These are phyloP conservation scores for Salix purpurea DNA, from an alignment of 345 rosid genomes.

Conservation along the genomic window DNA sequence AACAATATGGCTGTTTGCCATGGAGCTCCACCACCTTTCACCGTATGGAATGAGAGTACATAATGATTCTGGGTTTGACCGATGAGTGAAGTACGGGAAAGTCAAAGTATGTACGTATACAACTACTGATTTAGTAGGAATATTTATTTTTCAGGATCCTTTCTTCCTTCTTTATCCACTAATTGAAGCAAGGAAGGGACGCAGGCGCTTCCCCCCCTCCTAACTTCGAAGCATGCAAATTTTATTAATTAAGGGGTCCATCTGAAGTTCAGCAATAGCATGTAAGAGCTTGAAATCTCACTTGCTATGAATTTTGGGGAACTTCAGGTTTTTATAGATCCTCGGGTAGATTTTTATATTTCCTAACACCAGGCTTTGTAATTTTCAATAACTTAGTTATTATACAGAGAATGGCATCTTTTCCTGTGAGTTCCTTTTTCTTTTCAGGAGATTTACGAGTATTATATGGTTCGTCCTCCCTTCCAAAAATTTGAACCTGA, in stretches of 20 bases:
- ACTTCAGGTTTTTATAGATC: conserved; percentile 28
- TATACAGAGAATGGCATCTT: conserved; percentile 24
- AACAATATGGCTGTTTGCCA: conserved; percentile 39
- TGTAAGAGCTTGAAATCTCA: conserved; percentile 14
- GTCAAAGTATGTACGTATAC: conserved; percentile 15
- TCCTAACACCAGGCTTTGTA: conserved; percentile 26
- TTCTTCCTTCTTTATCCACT: conserved; percentile 15
- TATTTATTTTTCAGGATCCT: conserved; percentile 4
- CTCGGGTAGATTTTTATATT: conserved; percentile 28
- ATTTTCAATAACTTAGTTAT: conserved; percentile 22
- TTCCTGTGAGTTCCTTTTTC: background rate
- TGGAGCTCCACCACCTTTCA: conserved; percentile 51
- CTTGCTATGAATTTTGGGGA: conserved; percentile 45
- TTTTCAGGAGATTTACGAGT: no score
- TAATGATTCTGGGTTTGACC: conserved; percentile 7
- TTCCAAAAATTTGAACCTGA: no score
- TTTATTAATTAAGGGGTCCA: conserved; percentile 9
- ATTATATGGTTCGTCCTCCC: no score
- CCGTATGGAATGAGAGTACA: conserved; percentile 50
- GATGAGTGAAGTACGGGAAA: background rate
- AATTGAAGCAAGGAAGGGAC: conserved; percentile 15
- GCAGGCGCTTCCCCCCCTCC: background rate
- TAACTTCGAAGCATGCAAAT: conserved; percentile 21
- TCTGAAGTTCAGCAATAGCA: conserved; percentile 40
- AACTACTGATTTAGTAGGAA: conserved; percentile 11